Evolutionary conservation across 495 filamentous ascomycete genomes (phyloP), one percentile per base, ranked within the genome.

Genomic region (Hypoxylon perforatum): DNA sequence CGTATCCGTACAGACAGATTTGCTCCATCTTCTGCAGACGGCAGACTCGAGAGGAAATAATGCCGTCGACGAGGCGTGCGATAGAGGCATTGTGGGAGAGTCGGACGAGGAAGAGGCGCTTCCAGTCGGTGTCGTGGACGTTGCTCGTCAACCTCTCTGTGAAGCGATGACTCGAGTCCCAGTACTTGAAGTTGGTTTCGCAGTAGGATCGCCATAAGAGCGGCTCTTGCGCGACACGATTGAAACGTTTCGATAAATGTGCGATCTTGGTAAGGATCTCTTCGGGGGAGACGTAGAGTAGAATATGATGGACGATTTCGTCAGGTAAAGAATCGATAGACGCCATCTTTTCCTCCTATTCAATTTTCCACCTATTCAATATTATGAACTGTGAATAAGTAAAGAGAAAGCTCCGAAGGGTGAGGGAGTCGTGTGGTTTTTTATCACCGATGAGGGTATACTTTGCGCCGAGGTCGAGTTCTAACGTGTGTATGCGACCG

Each of bases 181-280:
- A 99, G 71, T 85, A 91, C 46, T 75, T 82, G 75, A 90, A 97
- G 12, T 82, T 74, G 15, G 71, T 75, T 28, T 73, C 72, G 74
- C 95, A 99, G 72, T 93, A 87, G 70, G 84, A 75, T 50, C 88
- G 88, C 93, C 94, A 97, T 60, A 97, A 78, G 12, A 93, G 75
- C 21, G 90, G 86, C 57, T 92, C 88, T 57, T 87, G 85, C 19
- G 86, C 85, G 36, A 94, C 78, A 50, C 81, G 77, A 65, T 86
- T 77, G 70, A 94, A 88, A 49, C 86, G 85, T 50, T 81, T 86
- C 50, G 87, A 91, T 11, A 90, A 83, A 28, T 77, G 75, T 64
- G 90, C 84, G 54, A 94, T 52, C 69, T 58, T 66, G 30, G 50
- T 28, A 25, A 88, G 72, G 23, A 75, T 78, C 47, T 86, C 79